A percentile compares a stretch with the other conserved stretches of the same genome.
These are phyloP conservation scores for Prototheca wickerhamii DNA, from an alignment of 163 green algal genomes.

Conservation along the genomic window DNA sequence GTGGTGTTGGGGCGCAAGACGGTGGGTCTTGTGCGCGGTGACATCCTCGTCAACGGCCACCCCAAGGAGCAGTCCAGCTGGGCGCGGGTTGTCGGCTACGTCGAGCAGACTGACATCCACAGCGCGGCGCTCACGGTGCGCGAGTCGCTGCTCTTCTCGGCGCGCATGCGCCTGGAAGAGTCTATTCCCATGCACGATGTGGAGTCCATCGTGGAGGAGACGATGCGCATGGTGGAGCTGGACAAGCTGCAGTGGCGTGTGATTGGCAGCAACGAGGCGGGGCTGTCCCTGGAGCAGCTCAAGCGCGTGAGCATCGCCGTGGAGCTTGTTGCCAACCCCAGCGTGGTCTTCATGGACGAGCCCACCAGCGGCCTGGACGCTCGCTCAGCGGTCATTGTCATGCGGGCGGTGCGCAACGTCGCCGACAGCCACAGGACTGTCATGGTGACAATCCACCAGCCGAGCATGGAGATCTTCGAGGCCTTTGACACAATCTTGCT, in stretches of 20 bases:
- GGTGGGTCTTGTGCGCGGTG: conserved; percentile 36
- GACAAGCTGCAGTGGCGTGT: conserved; percentile 10
- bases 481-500: conserved; percentile 47
- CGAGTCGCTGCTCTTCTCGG: conserved; percentile 46
- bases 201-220: conserved; percentile 9
- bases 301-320: conserved; percentile 43
- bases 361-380: conserved; percentile 64
- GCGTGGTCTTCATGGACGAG: conserved; percentile 42
- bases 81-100: conserved; percentile 35
- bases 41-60: conserved; percentile 41
- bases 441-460: conserved; percentile 36
- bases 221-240: conserved; percentile 37
- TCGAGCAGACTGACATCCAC: conserved; percentile 42
- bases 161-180: conserved; percentile 30
- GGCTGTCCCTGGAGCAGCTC: conserved; percentile 35
- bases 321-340: conserved; percentile 45
- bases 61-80: conserved; percentile 49
- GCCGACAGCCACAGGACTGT: conserved; percentile 48
- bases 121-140: conserved; percentile 32
- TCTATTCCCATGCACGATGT: neutral
- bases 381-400: conserved; percentile 70
- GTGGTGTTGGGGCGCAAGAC: conserved; percentile 56
- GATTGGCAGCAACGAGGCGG: conserved; percentile 8
- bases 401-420: conserved; percentile 37
- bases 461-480: conserved; percentile 23